Percentiles rank a stretch among this genome's conserved stretches.
Conservation (phyloP, 495 filamentous ascomycete genomes). For the Bacidia gigantensis region DNA sequence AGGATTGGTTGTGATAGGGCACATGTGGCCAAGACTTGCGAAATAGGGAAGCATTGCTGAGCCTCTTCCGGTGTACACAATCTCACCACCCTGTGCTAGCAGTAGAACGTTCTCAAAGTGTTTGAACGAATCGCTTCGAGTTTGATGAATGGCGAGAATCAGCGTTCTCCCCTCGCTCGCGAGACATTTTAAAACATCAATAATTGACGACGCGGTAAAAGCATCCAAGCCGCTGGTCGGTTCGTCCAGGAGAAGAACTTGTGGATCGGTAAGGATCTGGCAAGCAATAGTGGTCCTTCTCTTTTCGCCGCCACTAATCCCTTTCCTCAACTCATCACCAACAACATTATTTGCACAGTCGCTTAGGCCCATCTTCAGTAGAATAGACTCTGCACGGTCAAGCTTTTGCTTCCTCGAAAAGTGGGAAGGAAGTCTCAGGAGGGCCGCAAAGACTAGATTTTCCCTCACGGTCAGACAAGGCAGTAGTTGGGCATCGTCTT, state of each 20-base stretch:
- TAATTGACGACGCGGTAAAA: constrained; percentile 61
- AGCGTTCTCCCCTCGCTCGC: constrained; percentile 62
- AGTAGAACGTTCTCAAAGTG: constrained; percentile 58
- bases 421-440: constrained; percentile 51
- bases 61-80: constrained; percentile 52
- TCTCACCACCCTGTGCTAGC: constrained; percentile 51
- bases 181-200: constrained; percentile 52
- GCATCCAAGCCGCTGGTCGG: constrained; percentile 65
- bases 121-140: constrained; percentile 55
- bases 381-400: constrained; percentile 51
- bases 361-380: constrained; percentile 60
- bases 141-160: constrained; percentile 62
- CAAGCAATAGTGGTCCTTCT: constrained; percentile 60
- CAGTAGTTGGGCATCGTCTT: constrained; percentile 61
- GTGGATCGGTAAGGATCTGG: constrained; percentile 60
- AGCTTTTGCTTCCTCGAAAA: constrained; percentile 52
- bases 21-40: constrained; percentile 40
- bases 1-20: constrained; percentile 53
- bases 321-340: constrained; percentile 55
- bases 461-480: constrained; percentile 63
- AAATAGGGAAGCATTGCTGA: constrained; percentile 55
- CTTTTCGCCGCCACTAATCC: constrained; percentile 68
- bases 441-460: constrained; percentile 53
- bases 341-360: constrained; percentile 65
- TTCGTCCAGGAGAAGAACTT: constrained; percentile 57